A percentile compares a stretch with the other conserved stretches of the same genome.
Evolutionary conservation across 768 basidiomycete species (phyloP).

Genomic region (Suillus luteus): DNA sequence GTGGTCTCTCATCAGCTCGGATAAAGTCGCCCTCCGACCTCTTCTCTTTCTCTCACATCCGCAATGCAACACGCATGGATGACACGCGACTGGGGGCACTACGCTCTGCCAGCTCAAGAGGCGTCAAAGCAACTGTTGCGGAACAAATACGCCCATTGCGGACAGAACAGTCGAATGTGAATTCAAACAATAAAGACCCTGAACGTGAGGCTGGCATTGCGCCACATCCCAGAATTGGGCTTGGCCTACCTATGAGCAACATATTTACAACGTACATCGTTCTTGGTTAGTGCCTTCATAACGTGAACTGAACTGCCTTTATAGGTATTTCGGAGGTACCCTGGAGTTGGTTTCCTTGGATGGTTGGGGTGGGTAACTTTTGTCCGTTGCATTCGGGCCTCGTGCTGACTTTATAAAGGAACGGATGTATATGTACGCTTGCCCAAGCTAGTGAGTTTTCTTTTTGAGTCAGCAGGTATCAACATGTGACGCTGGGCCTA

Average conservation of each 20-base stretch:
- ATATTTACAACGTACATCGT: conserved; percentile 74
- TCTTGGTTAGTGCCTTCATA: conserved; percentile 1
- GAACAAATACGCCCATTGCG: conserved; percentile 67
- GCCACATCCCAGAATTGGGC: conserved; percentile 68
- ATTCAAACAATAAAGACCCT: conserved; percentile 34
- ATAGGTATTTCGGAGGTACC: conserved; percentile 81
- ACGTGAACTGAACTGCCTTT: background rate
- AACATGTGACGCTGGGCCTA: conserved; percentile 28
- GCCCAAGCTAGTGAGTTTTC: conserved; percentile 68
- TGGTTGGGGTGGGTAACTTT: conserved; percentile 69
- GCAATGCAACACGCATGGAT: conserved; percentile 72
- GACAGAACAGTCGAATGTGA: conserved; percentile 24
- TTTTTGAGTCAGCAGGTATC: background rate
- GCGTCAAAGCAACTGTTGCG: conserved; percentile 75
- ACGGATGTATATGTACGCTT: conserved; percentile 82
- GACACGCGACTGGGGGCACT: conserved; percentile 67
- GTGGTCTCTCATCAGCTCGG: conserved; percentile 59
- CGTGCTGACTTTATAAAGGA: conserved; percentile 42
- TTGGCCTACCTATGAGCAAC: conserved; percentile 87
- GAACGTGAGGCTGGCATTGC: conserved; percentile 49
- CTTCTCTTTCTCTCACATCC: conserved; percentile 87
- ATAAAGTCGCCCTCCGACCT: conserved; percentile 72
- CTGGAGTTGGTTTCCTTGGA: conserved; percentile 78
- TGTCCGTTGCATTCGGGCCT: background rate
- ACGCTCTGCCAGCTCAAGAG: conserved; percentile 60